Conservation (phyloP, 2,329 filamentous ascomycete species). For the Colletotrichum somersetense region DNA sequence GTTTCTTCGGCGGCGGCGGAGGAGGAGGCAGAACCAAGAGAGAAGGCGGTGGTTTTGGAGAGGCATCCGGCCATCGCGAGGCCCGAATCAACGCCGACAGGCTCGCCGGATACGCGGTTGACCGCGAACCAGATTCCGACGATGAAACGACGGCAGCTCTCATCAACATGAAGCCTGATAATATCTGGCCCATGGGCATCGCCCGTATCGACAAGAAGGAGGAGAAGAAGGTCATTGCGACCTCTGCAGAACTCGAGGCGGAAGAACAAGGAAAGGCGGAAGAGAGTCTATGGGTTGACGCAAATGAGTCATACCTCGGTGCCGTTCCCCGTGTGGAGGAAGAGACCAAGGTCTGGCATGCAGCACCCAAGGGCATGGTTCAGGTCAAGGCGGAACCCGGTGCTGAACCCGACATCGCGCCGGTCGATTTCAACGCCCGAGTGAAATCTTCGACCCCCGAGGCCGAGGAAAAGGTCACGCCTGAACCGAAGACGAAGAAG, state of each 20-base stretch:
- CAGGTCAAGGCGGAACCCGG: slow-evolving; percentile 61
- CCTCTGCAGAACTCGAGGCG: slow-evolving; percentile 69
- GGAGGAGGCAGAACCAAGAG: slow-evolving; percentile 48
- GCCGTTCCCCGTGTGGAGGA: slow-evolving; percentile 47
- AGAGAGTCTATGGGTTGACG: slow-evolving; percentile 61
- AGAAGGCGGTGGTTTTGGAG: slow-evolving; percentile 55
- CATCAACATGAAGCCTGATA: slow-evolving; percentile 38
- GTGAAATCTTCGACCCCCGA: slow-evolving; percentile 45
- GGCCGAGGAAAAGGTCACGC: slow-evolving; percentile 45
- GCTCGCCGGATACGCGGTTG: slow-evolving; percentile 59
- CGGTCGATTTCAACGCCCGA: slow-evolving; percentile 57
- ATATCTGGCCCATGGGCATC: slow-evolving; percentile 67
- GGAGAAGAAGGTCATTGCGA: slow-evolving; percentile 65
- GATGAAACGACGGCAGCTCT: slow-evolving; percentile 45
- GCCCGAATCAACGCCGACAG: slow-evolving; percentile 68
- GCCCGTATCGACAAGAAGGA: slow-evolving; percentile 67
- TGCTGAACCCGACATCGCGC: slow-evolving; percentile 55
- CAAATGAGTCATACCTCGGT: slow-evolving; percentile 48
- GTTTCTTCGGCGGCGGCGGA: slow-evolving; percentile 46
- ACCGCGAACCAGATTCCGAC: slow-evolving; percentile 43
- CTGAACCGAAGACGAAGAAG: slow-evolving; percentile 48
- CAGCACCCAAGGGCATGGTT: slow-evolving; percentile 52
- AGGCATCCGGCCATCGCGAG: slow-evolving; percentile 54
- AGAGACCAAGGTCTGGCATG: slow-evolving; percentile 59
- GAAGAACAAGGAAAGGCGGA: slow-evolving; percentile 63